Conservation (phyloP, 2,329 filamentous ascomycete genomes). For the Fusarium nanum region DNA sequence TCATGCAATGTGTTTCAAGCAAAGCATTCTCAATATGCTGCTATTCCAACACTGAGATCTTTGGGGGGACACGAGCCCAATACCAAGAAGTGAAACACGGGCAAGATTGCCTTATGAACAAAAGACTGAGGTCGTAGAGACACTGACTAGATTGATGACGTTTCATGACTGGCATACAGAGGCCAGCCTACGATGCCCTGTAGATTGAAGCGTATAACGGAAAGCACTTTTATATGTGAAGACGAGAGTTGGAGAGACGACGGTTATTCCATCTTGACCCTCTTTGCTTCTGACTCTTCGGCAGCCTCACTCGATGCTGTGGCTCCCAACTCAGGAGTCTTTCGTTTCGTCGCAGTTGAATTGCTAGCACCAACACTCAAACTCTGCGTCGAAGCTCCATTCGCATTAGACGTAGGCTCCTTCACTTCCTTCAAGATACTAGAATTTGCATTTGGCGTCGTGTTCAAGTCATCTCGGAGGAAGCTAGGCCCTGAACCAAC, state of each 20-base stretch:
- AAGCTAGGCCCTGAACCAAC: slow-evolving; percentile 72
- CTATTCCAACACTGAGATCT: slow-evolving; percentile 8
- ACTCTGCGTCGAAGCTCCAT: slow-evolving; percentile 27
- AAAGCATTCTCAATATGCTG: slow-evolving; percentile 1
- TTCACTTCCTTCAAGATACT: slow-evolving; percentile 16
- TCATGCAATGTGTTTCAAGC: slow-evolving; percentile 1
- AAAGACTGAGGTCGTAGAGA: slow-evolving; percentile 6
- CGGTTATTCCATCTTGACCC: slow-evolving; percentile 62
- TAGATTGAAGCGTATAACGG: slow-evolving; percentile 17
- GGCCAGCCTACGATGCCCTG: slow-evolving; percentile 35
- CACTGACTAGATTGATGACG: slow-evolving; percentile 9
- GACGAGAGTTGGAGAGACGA: not conserved
- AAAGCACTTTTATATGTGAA: slow-evolving; percentile 20
- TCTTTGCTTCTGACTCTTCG: slow-evolving; percentile 63
- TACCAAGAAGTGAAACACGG: slow-evolving; percentile 25
- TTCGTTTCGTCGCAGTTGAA: slow-evolving; percentile 60
- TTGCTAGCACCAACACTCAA: slow-evolving; percentile 38
- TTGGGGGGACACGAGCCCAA: slow-evolving; percentile 14
- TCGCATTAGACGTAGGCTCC: slow-evolving; percentile 13
- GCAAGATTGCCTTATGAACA: slow-evolving; percentile 25
- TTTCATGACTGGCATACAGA: slow-evolving; percentile 30
- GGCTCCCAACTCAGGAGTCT: slow-evolving; percentile 64
- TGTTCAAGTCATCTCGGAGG: slow-evolving; percentile 61
- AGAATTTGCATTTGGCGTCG: slow-evolving; percentile 29
- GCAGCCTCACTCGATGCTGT: slow-evolving; percentile 56